Evolutionary conservation across 2,329 filamentous ascomycete genomes (phyloP).

Genomic region (Fusarium foetens): DNA sequence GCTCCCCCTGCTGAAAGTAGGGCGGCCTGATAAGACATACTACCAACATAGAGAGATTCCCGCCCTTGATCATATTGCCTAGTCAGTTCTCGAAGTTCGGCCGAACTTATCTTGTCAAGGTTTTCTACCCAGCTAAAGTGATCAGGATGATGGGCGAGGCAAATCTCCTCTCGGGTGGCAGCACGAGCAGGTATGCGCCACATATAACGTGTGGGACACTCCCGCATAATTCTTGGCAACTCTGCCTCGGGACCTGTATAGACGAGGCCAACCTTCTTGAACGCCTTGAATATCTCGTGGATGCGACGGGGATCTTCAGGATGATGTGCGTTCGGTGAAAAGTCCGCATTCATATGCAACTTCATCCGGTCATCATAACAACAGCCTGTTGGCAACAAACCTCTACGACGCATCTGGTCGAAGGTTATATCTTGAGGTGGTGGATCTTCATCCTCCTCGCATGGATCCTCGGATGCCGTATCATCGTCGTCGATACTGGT

Average conservation of each 20-base stretch:
- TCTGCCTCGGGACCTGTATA: constrained; percentile 68
- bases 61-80: constrained; percentile 69
- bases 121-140: constrained; percentile 83
- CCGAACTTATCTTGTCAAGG: constrained; percentile 63
- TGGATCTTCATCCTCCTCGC: constrained; percentile 49
- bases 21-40: constrained; percentile 82
- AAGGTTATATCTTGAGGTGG: constrained; percentile 52
- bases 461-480: constrained; percentile 49
- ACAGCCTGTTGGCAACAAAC: constrained; percentile 75
- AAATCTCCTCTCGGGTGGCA: constrained; percentile 83
- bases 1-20: constrained; percentile 89
- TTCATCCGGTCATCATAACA: constrained; percentile 97
- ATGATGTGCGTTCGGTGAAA: constrained; percentile 79
- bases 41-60: constrained; percentile 85
- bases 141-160: constrained; percentile 77
- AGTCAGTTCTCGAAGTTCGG: constrained; percentile 76
- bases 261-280: constrained; percentile 83
- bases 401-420: constrained; percentile 54
- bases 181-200: constrained; percentile 81
- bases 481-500: constrained; percentile 48
- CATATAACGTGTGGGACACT: constrained; percentile 70
- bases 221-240: constrained; percentile 61
- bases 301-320: constrained; percentile 95
- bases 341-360: constrained; percentile 88
- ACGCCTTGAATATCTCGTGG: constrained; percentile 89